Evolutionary conservation across 129 eudicot species (phyloP), one percentile per base, ranked within the genome.

Genomic region (Apium graveolens): DNA sequence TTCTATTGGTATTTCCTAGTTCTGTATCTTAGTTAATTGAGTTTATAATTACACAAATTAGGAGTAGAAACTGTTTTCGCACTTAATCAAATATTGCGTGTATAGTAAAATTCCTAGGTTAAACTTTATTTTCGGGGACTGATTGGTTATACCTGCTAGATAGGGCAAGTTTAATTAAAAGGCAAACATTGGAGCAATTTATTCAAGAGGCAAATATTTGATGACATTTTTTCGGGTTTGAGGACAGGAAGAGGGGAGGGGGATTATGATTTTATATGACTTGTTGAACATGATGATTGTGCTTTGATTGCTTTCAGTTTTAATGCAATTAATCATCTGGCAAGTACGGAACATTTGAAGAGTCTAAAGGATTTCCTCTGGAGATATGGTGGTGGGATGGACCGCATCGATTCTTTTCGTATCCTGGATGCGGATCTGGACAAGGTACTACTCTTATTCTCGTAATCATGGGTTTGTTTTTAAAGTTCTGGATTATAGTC

Each of bases 381-480:
- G 98, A 94, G 88, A 60, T 78, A 94, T 32, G 98, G 98, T 65
- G 98, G 93, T 77, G 90, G 81, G 45, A 91, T 86, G 96, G 88
- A 90, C 70, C 85, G 82, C 32, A 65, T 88, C 44, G 91, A 94
- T 79, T 78, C 80, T 78, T 91, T 89, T 79, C 76, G 90, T 35
- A 71, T 94, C 81, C 42, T 90, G 7, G 97, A 88, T 41, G 71
- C 60, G 48, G 98, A 94, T 51, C 78, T 85, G 60, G 85, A 88
- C 35, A 91, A 91, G 98, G 98, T 94, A 85, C 70, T 31, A 66
- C 42, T 72, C 55, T 77, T 65, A 10, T 11, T 31, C 13, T 73
- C 29, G 44, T 12, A 39, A 16, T 21, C 65, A 75, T 18, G 38
- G 41, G 43, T 75, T 31, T 75, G n/a, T 43, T 76, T 8, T 24